Evolutionary conservation across 768 basidiomycete species (phyloP), one percentile per base, ranked within the genome.

Genomic region (Suillus brevipes): DNA sequence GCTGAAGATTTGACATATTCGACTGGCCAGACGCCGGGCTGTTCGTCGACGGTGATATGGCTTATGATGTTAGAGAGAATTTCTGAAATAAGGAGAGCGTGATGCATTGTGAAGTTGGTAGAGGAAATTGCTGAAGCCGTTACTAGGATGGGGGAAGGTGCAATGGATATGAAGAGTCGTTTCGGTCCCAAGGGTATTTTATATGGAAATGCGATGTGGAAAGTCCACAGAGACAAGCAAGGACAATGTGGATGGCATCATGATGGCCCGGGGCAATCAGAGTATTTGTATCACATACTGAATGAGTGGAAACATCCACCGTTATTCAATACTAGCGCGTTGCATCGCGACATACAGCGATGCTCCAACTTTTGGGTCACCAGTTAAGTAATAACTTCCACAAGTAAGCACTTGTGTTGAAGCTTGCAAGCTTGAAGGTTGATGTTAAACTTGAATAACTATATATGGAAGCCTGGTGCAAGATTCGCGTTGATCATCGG

Each of bases 381-480:
- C 7, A 7, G 43, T 4, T 18, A 43, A 43, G 43, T 13, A 23
- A 25, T 25, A 6, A 25, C 23, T 50, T 50, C 10, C n/a, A 47
- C 10, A 7, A 49, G 8, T 20, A 45, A 12, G 25, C 14, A 18
- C 8, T n/a, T 16, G 7, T 20, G 18, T 43, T 43, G 43, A 10
- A 45, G 43, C 20, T 45, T 45, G 28, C 28, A 28, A 28, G 28
- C 28, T 28, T 28, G 45, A 47, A 23, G 86, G 86, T 86, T 87
- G 83, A 87, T 86, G 86, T 50, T 12, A 10, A 49, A 50, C 49
- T 50, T 50, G 25, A 10, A n/a, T 23, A 12, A 47, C 45, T 47
- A 25, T 23, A 50, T 14, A 50, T 25, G 23, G 49, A 25, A 50
- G 49, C 23, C 8, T 50, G 49, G 25, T 49, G 49, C 25, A 6